These are phyloP conservation scores for Rosellinia necatrix DNA, from an alignment of 2,329 filamentous ascomycete genomes.

Conservation along the genomic window DNA sequence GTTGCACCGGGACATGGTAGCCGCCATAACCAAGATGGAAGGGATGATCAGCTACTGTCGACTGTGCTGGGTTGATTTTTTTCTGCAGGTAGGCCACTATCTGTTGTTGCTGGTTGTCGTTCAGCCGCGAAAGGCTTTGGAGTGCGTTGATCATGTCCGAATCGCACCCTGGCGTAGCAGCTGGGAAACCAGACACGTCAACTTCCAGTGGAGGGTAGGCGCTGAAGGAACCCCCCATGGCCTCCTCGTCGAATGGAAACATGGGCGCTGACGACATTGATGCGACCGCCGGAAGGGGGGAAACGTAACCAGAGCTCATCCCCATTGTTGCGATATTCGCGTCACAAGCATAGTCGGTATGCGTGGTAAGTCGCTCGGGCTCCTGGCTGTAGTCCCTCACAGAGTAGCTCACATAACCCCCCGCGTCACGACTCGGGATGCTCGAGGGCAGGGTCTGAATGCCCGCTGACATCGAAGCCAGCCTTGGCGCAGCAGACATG, in stretches of 20 bases:
- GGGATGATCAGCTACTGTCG: constrained; percentile 20
- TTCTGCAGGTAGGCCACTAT: constrained; percentile 32
- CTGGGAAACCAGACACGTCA: constrained; percentile 15
- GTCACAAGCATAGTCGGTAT: constrained; percentile 24
- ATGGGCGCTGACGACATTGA: constrained; percentile 31
- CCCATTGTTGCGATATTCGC: constrained; percentile 25
- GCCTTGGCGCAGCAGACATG: constrained; percentile 20
- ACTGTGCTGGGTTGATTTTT: constrained; percentile 26
- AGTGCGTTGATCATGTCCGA: constrained; percentile 33
- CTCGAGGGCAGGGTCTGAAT: constrained; percentile 30
- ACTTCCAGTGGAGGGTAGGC: constrained; percentile 21
- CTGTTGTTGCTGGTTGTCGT: constrained; percentile 34
- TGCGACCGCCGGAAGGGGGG: constrained; percentile 28
- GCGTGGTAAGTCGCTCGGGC: constrained; percentile 20
- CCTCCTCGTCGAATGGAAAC: constrained; percentile 24
- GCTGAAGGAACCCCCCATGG: constrained; percentile 8
- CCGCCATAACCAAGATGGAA: constrained; percentile 26
- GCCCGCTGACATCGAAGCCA: constrained; percentile 26
- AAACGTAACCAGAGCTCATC: constrained; percentile 27
- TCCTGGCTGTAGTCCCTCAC: constrained; percentile 30
- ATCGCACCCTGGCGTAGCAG: constrained; percentile 17
- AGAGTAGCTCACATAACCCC: constrained; percentile 29
- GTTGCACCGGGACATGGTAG: constrained; percentile 12
- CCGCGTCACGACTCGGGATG: constrained; percentile 27
- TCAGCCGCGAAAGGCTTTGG: constrained; percentile 33